Evolutionary conservation across 2,329 filamentous ascomycete genomes (phyloP).

Genomic region (Helotiales sp.): DNA sequence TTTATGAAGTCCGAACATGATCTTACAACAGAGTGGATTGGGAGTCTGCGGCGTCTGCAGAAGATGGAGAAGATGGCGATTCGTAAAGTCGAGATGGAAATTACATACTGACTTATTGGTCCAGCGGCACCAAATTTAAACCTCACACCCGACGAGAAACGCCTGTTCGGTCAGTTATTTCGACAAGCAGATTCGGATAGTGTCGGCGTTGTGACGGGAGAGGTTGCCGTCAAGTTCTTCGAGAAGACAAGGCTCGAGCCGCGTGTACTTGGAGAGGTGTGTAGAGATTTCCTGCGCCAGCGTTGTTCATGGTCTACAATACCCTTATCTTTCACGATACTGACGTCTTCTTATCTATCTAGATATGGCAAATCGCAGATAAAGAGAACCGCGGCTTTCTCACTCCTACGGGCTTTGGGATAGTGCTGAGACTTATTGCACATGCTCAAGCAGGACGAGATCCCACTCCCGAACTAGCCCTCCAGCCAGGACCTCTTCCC

Average conservation of each 20-base stretch:
- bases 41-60: neutral
- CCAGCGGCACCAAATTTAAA: conserved; percentile 72
- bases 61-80: neutral
- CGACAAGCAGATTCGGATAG: conserved; percentile 88
- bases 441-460: conserved; percentile 89
- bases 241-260: conserved; percentile 91
- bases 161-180: conserved; percentile 90
- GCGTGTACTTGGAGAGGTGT: conserved; percentile 80
- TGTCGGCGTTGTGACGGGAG: conserved; percentile 91
- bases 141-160: conserved; percentile 88
- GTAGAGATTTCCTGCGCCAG: conserved; percentile 2
- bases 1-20: neutral
- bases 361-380: conserved; percentile 99
- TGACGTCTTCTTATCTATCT: conserved; percentile 25
- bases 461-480: conserved; percentile 77
- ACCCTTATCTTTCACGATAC: neutral
- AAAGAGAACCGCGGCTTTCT: conserved; percentile 93
- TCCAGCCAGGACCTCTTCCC: conserved; percentile 84
- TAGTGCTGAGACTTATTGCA: conserved; percentile 90
- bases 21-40: no score
- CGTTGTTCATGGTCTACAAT: neutral
- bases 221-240: conserved; percentile 96
- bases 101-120: conserved; percentile 22
- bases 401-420: conserved; percentile 88
- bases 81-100: neutral